Percentiles rank a stretch among this genome's conserved stretches.
These are phyloP conservation scores for Cystoisospora suis DNA, from an alignment of 169 alveolate genomes.

Conservation along the genomic window DNA sequence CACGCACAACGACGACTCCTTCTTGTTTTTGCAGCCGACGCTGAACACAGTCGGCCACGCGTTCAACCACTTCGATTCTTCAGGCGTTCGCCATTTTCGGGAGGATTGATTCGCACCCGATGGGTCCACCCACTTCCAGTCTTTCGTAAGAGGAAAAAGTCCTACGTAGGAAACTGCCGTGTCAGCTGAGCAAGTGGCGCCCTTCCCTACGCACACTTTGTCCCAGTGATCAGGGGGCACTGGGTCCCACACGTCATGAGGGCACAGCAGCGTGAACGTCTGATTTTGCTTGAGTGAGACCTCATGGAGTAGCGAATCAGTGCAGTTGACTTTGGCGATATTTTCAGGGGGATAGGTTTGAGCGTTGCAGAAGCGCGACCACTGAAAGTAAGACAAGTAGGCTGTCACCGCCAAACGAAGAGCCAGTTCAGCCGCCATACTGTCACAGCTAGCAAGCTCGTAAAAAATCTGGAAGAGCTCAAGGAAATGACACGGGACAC, in stretches of 20 bases:
- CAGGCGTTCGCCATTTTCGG: neutral
- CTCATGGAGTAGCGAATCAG: neutral
- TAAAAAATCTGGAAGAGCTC: too few species aligned
- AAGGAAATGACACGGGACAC: too few species aligned
- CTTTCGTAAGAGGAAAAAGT: neutral
- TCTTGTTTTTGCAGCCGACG: neutral
- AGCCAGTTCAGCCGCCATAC: too few species aligned
- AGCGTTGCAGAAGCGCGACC: too few species aligned
- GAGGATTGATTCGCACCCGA: neutral
- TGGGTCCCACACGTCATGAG: neutral
- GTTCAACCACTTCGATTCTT: neutral
- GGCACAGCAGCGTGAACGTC: neutral
- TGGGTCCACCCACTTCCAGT: slow-evolving; percentile 16
- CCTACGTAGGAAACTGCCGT: neutral
- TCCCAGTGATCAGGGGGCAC: neutral
- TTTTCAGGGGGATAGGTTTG: too few species aligned
- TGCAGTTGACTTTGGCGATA: neutral
- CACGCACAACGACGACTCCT: neutral
- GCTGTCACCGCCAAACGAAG: too few species aligned
- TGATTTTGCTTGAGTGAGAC: neutral
- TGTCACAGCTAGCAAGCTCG: too few species aligned
- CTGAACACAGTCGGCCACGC: slow-evolving; percentile 15
- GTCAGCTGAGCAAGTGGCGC: neutral
- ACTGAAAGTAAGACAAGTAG: too few species aligned
- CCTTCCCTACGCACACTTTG: neutral